Evolutionary conservation across 1,139 yeast genomes (phyloP), one percentile per base, ranked within the genome.

Genomic region (Suhomyces coccinellae): DNA sequence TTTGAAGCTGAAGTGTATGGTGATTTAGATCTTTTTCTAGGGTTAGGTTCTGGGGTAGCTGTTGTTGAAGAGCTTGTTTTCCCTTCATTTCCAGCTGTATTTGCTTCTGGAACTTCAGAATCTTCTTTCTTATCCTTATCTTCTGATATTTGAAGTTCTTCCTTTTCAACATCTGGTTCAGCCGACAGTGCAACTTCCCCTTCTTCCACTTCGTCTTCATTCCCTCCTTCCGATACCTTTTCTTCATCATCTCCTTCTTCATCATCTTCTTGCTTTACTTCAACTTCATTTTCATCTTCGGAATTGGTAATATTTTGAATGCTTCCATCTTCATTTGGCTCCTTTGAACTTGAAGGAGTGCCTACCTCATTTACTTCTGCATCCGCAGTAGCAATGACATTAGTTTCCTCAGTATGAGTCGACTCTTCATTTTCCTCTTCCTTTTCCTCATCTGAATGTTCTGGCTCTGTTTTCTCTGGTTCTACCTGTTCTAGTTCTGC

Each of bases 1-100:
- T 56, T 61, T 4, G 59, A 51, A 11, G 59, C 44, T 3, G 63
- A 50, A 4, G 61, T 54, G 15, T 65, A 59, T 5, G 74, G 68
- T 1, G 75, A 69, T 24, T 54, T 43, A 15, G 66, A 64, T 22
- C 58, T 56, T 46, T 57, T 63, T 34, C 46, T 59, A 13, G 47
- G 5, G 16, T 17, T 36, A 8, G 43, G 46, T 30, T 48, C 49
- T 6, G 40, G 43, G 5, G 44, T 29, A 10, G 39, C 2, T 28
- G 30, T 27, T 4, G 39, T n/a, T 11, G 39, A 36, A 6, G n/a
- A 13, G 13, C 17, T 33, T n/a, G 17, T 29, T 6, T 20, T 32
- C 8, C 12, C 17, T 17, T 36, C 33, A 9, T 29, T 36, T n/a
- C 33, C 7, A 12, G 26, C 5, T 8, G n/a, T 10, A 2, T 13